Evolutionary conservation across 176 grass and related monocot species (phyloP).

Genomic region (Aegilops bicornis): DNA sequence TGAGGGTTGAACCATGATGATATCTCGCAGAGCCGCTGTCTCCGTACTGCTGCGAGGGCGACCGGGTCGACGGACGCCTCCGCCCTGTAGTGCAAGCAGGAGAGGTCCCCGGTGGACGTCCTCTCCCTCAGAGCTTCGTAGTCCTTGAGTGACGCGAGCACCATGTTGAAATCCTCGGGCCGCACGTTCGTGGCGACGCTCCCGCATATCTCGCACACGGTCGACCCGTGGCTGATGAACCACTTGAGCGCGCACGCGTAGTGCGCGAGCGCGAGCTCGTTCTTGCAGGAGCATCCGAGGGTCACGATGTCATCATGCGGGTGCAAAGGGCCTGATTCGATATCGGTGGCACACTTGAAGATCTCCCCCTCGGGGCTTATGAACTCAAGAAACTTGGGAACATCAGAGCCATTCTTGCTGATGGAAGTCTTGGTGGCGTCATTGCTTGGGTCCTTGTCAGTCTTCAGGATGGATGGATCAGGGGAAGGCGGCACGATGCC

Average conservation of each 20-base stretch:
- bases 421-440: conserved; percentile 7
- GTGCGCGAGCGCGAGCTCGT: conserved; percentile 76
- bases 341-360: conserved; percentile 64
- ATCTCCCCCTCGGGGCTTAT: conserved; percentile 81
- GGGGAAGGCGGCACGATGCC: conserved; percentile 53
- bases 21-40: conserved; percentile 82
- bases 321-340: conserved; percentile 60
- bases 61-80: conserved; percentile 60
- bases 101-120: conserved; percentile 61
- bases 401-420: conserved; percentile 7
- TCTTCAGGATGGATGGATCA: not conserved
- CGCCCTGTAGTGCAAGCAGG: conserved; percentile 33
- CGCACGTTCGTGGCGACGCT: conserved; percentile 54
- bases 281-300: conserved; percentile 93
- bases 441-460: conserved; percentile 15
- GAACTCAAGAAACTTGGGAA: conserved; percentile 51
- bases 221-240: conserved; percentile 89
- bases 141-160: conserved; percentile 79
- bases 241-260: conserved; percentile 95
- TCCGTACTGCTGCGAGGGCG: conserved; percentile 72
- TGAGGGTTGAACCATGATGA: conserved; percentile 92
- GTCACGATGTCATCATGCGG: conserved; percentile 57
- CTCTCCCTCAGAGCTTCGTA: conserved; percentile 71
- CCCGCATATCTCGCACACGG: conserved; percentile 81
- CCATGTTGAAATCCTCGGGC: conserved; percentile 68